These are phyloP conservation scores for Prinsepia uniflora DNA, from an alignment of 306 rosid species.

Conservation along the genomic window DNA sequence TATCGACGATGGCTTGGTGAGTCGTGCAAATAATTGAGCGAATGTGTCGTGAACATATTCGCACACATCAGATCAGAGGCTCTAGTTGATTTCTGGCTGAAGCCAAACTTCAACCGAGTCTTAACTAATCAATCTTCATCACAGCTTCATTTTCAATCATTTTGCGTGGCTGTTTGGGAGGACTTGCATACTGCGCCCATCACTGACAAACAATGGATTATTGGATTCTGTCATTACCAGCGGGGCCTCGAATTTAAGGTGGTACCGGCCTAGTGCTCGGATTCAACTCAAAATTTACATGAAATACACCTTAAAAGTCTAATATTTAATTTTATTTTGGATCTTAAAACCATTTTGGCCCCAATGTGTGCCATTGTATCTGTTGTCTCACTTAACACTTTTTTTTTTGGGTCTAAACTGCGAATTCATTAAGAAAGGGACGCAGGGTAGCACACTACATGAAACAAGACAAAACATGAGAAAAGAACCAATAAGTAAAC, in stretches of 20 bases:
- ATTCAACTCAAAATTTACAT: constrained; percentile 19
- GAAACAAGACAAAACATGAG: no score
- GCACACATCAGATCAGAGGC: not conserved
- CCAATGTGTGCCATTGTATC: constrained; percentile 3
- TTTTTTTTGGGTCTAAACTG: no score
- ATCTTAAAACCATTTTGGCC: not conserved
- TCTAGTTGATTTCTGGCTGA: not conserved
- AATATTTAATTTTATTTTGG: no score
- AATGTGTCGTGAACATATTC: not conserved
- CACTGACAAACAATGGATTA: constrained; percentile 26
- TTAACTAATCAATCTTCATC: not conserved
- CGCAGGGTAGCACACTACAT: no score
- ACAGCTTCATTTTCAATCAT: constrained; percentile 18
- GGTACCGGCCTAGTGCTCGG: not conserved
- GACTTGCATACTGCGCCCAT: constrained; percentile 20
- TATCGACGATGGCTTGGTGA: constrained; percentile 20
- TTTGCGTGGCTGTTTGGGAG: constrained; percentile 18
- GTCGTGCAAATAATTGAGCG: not conserved
- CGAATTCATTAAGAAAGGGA: no score
- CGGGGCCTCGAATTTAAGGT: not conserved
- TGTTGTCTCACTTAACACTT: no score
- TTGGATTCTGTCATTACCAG: constrained; percentile 17
- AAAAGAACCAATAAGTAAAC: no score
- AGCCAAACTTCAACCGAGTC: not conserved
- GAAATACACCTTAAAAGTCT: no score